A percentile compares a stretch with the other conserved stretches of the same genome.
Conservation (phyloP, 257 asterid genomes). For the Nicotiana obtusifolia region DNA sequence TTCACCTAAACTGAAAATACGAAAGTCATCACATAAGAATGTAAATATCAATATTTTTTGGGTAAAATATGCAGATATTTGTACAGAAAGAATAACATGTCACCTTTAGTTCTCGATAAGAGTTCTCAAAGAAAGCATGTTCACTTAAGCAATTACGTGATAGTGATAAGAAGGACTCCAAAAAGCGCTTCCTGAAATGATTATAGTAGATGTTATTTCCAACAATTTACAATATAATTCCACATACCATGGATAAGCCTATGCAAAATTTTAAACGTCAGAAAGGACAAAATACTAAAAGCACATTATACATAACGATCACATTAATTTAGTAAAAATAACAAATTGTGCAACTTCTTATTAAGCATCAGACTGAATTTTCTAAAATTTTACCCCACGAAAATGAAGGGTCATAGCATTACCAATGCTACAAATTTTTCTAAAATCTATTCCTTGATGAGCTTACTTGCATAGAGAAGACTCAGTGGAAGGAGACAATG, state of each 20-base stretch:
- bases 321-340: background rate
- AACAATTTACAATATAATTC: background rate
- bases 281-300: background rate
- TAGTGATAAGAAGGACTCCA: slow-evolving; percentile 46
- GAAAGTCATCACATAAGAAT: background rate
- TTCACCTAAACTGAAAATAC: background rate
- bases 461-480: slow-evolving; percentile 83
- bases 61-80: background rate
- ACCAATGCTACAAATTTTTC: background rate
- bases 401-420: slow-evolving; percentile 2
- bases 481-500: slow-evolving; percentile 70
- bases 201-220: background rate
- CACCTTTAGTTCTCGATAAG: slow-evolving; percentile 79
- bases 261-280: background rate
- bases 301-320: background rate
- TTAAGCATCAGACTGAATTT: background rate
- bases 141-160: slow-evolving; percentile 24
- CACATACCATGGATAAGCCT: background rate
- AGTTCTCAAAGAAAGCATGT: slow-evolving; percentile 22
- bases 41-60: background rate
- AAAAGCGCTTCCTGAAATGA: slow-evolving; percentile 53
- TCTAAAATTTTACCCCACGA: background rate
- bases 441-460: slow-evolving; percentile 6
- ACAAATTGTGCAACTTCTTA: background rate
- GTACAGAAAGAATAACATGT: background rate